Base-by-base conservation (phyloP, 2,329 filamentous ascomycete species). In the Penicillium sp. region DNA sequence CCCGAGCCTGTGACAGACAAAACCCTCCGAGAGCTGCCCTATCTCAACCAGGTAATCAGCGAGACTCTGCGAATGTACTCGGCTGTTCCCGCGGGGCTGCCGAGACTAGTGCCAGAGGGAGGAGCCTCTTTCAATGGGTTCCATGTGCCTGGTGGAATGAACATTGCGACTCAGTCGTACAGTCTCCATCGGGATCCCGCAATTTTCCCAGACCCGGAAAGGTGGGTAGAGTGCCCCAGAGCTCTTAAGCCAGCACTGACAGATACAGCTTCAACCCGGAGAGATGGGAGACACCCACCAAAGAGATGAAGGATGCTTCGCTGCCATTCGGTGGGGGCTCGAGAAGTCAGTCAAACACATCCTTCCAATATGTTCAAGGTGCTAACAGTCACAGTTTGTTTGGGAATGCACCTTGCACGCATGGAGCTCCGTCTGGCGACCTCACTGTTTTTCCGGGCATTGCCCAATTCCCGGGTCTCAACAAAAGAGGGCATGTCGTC, bases 241-340 rank as follows among this genome's bases (percentile, higher is more conserved):
- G 5, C 71, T 80, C 10, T 83, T 80, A 79, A 52, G 67, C 44
- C 21, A 14, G 42, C 4, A 2, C 40, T 53, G 21, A 57, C 5
- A 21, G 6, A 9, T 27, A 2, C 22, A 63, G 56, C 1, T 71
- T 70, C 36, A 45, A 63, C 1, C 69, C 68, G 1, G 58, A 61
- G 14, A 58, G 68, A n/a, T 71, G 69, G 68, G 59, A 55, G 9
- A 40, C 29, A 0, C 57, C 61, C 0, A 70, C 59, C 0, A 63
- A 64, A 38, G 74, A 75, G 38, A 77, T 81, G 65, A 80, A 82
- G 49, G 77, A 81, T 2, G 82, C 83, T 14, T 89, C 87, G 59
- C 85, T 86, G 77, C 86, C 86, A 0, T 90, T 90, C 67, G 85
- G 86, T 1, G 87, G 83, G 16, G 88, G 88, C 0, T 84, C 86